A percentile compares a stretch with the other conserved stretches of the same genome.
Conservation (phyloP, 257 asterid genomes). For the Petrea volubilis region DNA sequence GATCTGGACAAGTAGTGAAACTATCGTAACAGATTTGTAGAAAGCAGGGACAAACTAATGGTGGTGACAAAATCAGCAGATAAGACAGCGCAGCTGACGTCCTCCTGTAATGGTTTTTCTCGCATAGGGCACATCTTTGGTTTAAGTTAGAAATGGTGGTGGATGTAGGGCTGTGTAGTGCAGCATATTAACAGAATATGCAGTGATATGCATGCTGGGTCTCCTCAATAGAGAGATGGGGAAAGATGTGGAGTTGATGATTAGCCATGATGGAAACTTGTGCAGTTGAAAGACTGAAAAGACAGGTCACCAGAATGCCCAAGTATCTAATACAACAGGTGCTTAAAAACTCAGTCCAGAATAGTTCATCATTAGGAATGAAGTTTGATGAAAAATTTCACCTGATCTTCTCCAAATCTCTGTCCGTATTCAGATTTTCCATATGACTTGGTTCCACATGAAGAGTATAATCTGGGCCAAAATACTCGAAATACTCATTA, state of each 20-base stretch:
- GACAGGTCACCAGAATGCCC: no score
- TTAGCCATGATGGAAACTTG: neutral
- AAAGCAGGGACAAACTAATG: no score
- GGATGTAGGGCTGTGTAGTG: neutral
- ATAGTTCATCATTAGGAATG: neutral
- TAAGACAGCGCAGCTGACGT: no score
- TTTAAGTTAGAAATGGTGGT: neutral
- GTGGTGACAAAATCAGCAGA: no score
- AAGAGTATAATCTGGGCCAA: slow-evolving; percentile 71
- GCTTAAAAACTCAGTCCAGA: neutral
- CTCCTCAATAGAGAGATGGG: no score
- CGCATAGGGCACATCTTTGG: no score
- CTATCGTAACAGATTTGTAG: no score
- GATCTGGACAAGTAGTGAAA: no score
- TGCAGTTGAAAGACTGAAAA: no score
- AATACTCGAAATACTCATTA: slow-evolving; percentile 71
- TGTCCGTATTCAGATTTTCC: slow-evolving; percentile 54
- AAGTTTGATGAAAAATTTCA: neutral
- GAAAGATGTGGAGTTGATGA: neutral
- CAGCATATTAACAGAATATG: no score
- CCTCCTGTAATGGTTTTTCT: no score
- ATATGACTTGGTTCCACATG: slow-evolving; percentile 53
- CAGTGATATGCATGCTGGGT: no score
- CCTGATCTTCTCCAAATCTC: slow-evolving; percentile 69
- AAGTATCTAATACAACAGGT: neutral